These are phyloP conservation scores for Cytospora chrysosperma DNA, from an alignment of 2,329 filamentous ascomycete genomes.

Conservation along the genomic window DNA sequence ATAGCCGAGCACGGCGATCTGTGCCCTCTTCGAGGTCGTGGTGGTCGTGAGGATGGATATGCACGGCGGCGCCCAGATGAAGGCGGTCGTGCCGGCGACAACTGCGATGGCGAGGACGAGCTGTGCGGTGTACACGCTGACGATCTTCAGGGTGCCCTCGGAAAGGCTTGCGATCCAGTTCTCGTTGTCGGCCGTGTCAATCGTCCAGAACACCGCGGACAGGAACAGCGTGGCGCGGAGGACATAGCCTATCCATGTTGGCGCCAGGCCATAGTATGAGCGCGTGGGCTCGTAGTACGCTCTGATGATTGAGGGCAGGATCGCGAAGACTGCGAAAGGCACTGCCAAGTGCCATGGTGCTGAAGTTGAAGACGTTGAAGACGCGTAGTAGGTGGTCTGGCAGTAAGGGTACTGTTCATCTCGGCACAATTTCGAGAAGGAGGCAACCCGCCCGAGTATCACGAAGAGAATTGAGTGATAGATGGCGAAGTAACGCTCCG, in stretches of 20 bases:
- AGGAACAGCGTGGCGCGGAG: conserved; percentile 76
- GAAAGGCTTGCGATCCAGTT: conserved; percentile 69
- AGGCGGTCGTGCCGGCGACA: conserved; percentile 80
- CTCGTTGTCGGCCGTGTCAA: conserved; percentile 85
- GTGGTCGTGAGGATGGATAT: conserved; percentile 66
- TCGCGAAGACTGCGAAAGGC: conserved; percentile 69
- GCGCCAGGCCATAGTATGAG: conserved; percentile 84
- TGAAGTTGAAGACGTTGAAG: conserved; percentile 86
- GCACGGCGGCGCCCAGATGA: conserved; percentile 81
- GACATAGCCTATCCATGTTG: conserved; percentile 77
- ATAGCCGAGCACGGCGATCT: conserved; percentile 83
- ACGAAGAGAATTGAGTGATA: conserved; percentile 87
- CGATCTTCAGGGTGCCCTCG: conserved; percentile 65
- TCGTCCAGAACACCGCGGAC: conserved; percentile 78
- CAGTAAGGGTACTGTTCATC: conserved; percentile 99
- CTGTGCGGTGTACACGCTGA: conserved; percentile 77
- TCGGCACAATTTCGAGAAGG: conserved; percentile 86
- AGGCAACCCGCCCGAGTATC: conserved; percentile 73
- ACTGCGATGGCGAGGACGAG: conserved; percentile 75
- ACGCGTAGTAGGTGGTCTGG: conserved; percentile 92
- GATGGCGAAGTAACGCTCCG: conserved; percentile 72
- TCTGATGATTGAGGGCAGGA: conserved; percentile 73
- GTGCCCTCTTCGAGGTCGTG: conserved; percentile 42
- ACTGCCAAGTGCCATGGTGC: conserved; percentile 85
- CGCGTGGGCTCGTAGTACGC: conserved; percentile 78